Base-by-base conservation (phyloP, 164 flowering plant genomes). In the Dillenia suffruticosa region DNA sequence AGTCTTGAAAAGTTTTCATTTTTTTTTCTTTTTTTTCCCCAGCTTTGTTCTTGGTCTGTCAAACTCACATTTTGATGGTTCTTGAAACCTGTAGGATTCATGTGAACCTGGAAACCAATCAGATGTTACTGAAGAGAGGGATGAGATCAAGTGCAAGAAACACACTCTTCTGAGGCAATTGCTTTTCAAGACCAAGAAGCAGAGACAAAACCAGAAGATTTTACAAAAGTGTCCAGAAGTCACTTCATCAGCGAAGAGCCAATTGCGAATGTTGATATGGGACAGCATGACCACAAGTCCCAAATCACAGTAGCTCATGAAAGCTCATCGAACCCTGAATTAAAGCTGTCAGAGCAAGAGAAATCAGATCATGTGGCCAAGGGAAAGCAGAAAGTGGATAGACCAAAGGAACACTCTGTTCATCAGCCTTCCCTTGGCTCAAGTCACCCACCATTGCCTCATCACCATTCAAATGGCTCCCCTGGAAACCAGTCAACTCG, bases 41-140 rank as follows among this genome's bases (percentile, higher is more conserved):
- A 11, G 22, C 22, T 52, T 17, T 16, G 4, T 15, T 52, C 3
- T 52, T 17, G 24, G 13, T 17, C 53, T 12, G 52, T 46, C 9
- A 8, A 16, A 13, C n/a, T 43, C 9, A 13, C 10, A 10, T 55
- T 56, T 58, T 19, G 32, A 3, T 57, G 62, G 48, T 7, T 58
- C 52, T 50, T 57, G 32, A 52, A 67, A 52, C 15, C 15, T 66
- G 13, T 64, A 89, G 98, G 98, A 88, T 74, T 82, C 88, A 19
- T 74, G 76, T 65, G 93, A 89, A 68, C 93, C 78, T 51, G 92
- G 87, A 51, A 89, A 76, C 72, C 84, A 77, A 49, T 90, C 93
- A 40, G 96, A 92, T 69, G 70, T 84, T 24, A 86, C 90, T 9
- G 91, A 88, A 67, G 96, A 92, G 64, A 76, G 76, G 62, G 82